Evolutionary conservation across 192 early-diverging fungal genomes (phyloP), one percentile per base, ranked within the genome.

Genomic region (Gamsiella multidivaricata): DNA sequence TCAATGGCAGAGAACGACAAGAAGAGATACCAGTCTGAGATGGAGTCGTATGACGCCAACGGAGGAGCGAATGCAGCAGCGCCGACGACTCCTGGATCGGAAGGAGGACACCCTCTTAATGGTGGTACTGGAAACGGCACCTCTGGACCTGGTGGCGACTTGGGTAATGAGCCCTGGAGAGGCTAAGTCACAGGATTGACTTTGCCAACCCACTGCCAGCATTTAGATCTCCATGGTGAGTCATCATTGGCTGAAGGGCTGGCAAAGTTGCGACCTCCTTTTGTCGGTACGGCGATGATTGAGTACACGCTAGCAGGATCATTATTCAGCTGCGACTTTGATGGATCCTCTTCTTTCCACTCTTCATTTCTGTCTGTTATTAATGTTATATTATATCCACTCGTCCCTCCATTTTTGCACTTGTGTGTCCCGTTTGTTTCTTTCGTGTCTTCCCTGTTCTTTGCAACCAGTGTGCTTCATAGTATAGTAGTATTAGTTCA

Each of bases 1-100:
- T 49, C 47, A 22, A 80, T 80, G 74, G 74, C 74, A 47, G 74
- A 78, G 64, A 69, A 78, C 33, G 74, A 78, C 61, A 78, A 78
- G 65, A 78, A 78, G 74, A 31, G 74, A 57, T 78, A 78, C 15
- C 74, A 78, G 32, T 43, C 43, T 20, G 74, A 78, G 61, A 78
- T 78, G 74, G 74, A 78, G 65, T 37, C 51, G 14, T 78, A 78
- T 8, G 74, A 78, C 29, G 69, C 69, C 34, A 71, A 71, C 20
- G 69, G 60, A 56, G 61, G 69, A 47, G 69, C 69, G 0, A 37
- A 29, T 25, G 68, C 51, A 2, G 67, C 67, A 10, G 57, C 54
- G 17, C n/a, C n/a, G n/a, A 54, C 57, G 20, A 32, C 42, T 42
- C 17, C 50, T 3, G 53, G 7, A 5, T 54, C 33, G 45, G 58